Evolutionary conservation across 2,329 filamentous ascomycete species (phyloP).

Genomic region (Microcyclosporella mali): DNA sequence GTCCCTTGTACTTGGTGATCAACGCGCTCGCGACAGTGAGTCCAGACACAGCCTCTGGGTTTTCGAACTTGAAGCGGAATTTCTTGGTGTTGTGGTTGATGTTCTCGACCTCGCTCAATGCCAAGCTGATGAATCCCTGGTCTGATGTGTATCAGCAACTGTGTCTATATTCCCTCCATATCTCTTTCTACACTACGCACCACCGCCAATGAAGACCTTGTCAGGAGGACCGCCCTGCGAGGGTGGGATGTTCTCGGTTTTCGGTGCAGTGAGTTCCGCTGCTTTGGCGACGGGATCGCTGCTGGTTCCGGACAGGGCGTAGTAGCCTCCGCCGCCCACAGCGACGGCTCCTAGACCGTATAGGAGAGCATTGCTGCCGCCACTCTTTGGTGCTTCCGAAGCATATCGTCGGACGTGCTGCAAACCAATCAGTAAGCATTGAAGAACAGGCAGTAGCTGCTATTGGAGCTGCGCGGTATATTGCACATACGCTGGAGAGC

Average conservation of each 20-base stretch:
- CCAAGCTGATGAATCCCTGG: slow-evolving; percentile 79
- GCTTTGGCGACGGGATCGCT: slow-evolving; percentile 22
- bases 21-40: slow-evolving; percentile 76
- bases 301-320: slow-evolving; percentile 32
- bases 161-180: not conserved
- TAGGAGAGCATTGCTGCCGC: slow-evolving; percentile 54
- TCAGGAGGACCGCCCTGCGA: slow-evolving; percentile 35
- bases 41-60: slow-evolving; percentile 77
- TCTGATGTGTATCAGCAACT: slow-evolving; percentile 41
- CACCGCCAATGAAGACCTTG: slow-evolving; percentile 65
- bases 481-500: slow-evolving; percentile 32
- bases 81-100: slow-evolving; percentile 95
- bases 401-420: slow-evolving; percentile 69
- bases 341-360: slow-evolving; percentile 56
- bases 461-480: slow-evolving; percentile 5
- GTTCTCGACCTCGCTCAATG: slow-evolving; percentile 68
- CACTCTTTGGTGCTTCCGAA: slow-evolving; percentile 48
- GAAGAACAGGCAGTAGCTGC: not conserved
- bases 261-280: slow-evolving; percentile 27
- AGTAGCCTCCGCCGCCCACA: slow-evolving; percentile 53
- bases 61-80: slow-evolving; percentile 79
- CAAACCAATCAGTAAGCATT: slow-evolving; percentile 7
- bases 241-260: slow-evolving; percentile 36
- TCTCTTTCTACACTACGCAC: slow-evolving; percentile 3
- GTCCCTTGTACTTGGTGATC: slow-evolving; percentile 84